phyloP scores from a whole-genome alignment of 306 rosid species.

The Gleditsia sinensis region DNA sequence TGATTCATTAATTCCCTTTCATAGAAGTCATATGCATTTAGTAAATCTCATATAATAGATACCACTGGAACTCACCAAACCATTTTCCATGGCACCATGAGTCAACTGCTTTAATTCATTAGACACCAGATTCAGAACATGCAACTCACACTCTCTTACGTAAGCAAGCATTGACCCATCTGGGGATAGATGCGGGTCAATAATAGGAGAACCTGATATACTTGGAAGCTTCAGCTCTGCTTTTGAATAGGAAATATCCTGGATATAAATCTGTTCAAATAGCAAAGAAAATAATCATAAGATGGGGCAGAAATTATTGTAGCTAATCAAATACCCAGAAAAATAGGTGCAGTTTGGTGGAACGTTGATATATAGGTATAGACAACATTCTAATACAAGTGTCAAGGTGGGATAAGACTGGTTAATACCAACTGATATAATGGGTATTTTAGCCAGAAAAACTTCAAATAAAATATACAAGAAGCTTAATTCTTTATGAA shows the following conservation, averaged over 20 bases:
- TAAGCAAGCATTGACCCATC: slow-evolving; percentile 83
- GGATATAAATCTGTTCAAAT: slow-evolving; percentile 74
- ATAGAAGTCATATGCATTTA: slow-evolving; percentile 12
- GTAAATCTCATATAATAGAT: slow-evolving; percentile 1
- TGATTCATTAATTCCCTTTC: slow-evolving; percentile 13
- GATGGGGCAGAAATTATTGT: no score
- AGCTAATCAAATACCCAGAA: neutral
- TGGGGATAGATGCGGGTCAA: slow-evolving; percentile 92
- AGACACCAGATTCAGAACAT: slow-evolving; percentile 61
- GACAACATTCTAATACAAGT: slow-evolving; percentile 7
- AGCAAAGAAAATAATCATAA: slow-evolving; percentile 30
- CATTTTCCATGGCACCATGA: slow-evolving; percentile 60
- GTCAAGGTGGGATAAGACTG: slow-evolving; percentile 7
- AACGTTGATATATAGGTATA: neutral
- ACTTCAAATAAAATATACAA: slow-evolving; percentile 6
- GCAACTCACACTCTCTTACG: slow-evolving; percentile 75
- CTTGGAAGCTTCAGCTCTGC: slow-evolving; percentile 80
- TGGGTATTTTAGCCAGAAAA: neutral
- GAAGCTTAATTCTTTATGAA: neutral
- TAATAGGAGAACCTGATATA: slow-evolving; percentile 63
- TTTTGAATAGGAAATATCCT: slow-evolving; percentile 61
- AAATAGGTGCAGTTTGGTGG: neutral
- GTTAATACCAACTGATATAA: slow-evolving; percentile 3
- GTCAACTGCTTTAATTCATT: slow-evolving; percentile 81
- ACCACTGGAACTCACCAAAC: slow-evolving; percentile 58